Percentiles rank a stretch among this genome's conserved stretches.
phyloP scores from a whole-genome alignment of 2,329 filamentous ascomycete genomes.

The Neocucurbitaria cava region DNA sequence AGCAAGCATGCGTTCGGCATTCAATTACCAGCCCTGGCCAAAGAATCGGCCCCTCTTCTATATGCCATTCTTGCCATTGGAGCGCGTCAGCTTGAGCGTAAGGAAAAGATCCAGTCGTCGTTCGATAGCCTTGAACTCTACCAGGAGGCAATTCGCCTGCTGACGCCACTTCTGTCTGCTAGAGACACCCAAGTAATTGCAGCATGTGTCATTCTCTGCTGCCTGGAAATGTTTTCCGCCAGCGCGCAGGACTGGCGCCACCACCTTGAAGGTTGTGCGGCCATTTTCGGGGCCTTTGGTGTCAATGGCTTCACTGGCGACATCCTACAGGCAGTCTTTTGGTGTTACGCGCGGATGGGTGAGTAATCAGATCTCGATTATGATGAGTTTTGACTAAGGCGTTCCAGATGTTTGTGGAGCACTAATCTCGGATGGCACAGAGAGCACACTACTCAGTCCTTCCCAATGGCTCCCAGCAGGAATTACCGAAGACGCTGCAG shows the following conservation, averaged over 20 bases:
- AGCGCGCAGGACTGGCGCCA: conserved; percentile 56
- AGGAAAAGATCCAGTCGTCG: conserved; percentile 48
- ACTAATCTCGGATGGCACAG: conserved; percentile 56
- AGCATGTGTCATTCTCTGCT: conserved; percentile 62
- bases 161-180: conserved; percentile 58
- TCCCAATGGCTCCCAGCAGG: conserved; percentile 54
- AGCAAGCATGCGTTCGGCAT: conserved; percentile 57
- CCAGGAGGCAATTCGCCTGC: conserved; percentile 59
- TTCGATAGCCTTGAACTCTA: conserved; percentile 59
- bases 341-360: conserved; percentile 64
- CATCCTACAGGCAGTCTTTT: conserved; percentile 60
- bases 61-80: conserved; percentile 61
- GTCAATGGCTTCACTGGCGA: conserved; percentile 61
- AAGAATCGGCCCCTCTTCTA: conserved; percentile 53
- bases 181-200: conserved; percentile 60
- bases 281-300: conserved; percentile 58
- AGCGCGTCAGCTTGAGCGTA: conserved; percentile 59
- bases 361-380: not conserved
- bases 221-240: conserved; percentile 58
- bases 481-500: conserved; percentile 23
- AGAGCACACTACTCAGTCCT: conserved; percentile 59
- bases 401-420: conserved; percentile 58
- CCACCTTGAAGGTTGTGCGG: conserved; percentile 61
- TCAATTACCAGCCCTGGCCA: conserved; percentile 57
- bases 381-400: not conserved